Evolutionary conservation across 2,329 filamentous ascomycete genomes (phyloP).

Genomic region (Trichoderma sp.): DNA sequence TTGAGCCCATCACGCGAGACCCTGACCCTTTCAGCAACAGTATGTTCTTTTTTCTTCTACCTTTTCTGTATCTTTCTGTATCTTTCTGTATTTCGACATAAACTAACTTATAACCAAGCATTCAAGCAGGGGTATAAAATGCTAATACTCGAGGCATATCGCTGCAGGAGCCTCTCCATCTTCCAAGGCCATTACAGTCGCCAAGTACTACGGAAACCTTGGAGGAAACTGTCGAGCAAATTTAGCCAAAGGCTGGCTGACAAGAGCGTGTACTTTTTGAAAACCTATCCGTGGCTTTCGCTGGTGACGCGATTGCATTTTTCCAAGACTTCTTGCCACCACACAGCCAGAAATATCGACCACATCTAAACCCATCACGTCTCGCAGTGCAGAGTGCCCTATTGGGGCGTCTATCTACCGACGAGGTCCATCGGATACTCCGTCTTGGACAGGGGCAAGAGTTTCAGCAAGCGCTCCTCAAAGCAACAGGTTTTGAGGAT

Average conservation of each 20-base stretch:
- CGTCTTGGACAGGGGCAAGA: no score
- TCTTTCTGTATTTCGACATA: no score
- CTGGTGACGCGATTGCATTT: not conserved
- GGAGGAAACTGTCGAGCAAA: not conserved
- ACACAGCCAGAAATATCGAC: not conserved
- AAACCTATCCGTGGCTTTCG: not conserved
- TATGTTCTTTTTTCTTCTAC: not conserved
- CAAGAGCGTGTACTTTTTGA: not conserved
- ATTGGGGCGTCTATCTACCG: not conserved
- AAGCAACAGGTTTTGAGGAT: not conserved
- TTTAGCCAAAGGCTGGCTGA: not conserved
- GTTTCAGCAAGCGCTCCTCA: not conserved
- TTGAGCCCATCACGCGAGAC: not conserved
- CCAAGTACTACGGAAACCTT: not conserved
- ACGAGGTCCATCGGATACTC: no score
- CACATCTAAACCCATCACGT: not conserved
- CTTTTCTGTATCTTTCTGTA: no score
- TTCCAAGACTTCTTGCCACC: not conserved
- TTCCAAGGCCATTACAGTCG: not conserved
- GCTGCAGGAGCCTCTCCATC: not conserved
- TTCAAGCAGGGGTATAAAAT: not conserved
- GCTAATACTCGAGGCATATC: not conserved
- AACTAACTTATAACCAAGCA: not conserved
- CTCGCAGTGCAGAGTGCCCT: not conserved
- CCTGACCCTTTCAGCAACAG: not conserved